A percentile compares a stretch with the other conserved stretches of the same genome.
These are phyloP conservation scores for Xerocomellus amylosporus DNA, from an alignment of 768 basidiomycete genomes.

Conservation along the genomic window DNA sequence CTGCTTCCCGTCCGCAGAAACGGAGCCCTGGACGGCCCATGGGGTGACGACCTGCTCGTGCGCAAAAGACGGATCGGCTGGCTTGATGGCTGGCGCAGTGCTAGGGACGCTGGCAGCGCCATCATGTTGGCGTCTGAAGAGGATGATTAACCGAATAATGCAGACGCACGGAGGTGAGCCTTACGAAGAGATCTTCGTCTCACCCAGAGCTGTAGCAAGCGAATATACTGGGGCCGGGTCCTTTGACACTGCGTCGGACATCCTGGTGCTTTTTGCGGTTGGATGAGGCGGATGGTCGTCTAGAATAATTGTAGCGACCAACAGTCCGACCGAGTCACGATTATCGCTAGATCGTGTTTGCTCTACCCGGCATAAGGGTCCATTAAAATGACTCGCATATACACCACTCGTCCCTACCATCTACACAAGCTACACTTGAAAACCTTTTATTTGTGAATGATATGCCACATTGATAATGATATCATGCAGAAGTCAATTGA, in stretches of 20 bases:
- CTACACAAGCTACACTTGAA: conserved; percentile 1
- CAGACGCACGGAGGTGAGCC: conserved; percentile 7
- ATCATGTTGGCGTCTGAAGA: conserved; percentile 15
- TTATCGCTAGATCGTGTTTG: conserved; percentile 6
- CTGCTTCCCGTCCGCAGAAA: conserved; percentile 85
- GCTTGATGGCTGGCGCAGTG: conserved; percentile 32
- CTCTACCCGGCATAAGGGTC: neutral
- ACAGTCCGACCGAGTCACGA: neutral
- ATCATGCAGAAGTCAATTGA: conserved; percentile 25
- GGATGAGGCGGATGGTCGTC: neutral
- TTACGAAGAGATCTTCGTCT: conserved; percentile 32
- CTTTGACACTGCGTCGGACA: conserved; percentile 26
- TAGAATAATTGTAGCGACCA: neutral
- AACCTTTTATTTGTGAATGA: conserved; percentile 9
- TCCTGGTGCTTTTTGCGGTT: conserved; percentile 1
- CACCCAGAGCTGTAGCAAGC: conserved; percentile 27
- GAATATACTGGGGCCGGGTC: conserved; percentile 25
- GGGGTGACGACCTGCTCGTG: conserved; percentile 88
- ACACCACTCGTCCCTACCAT: neutral
- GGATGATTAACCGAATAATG: neutral
- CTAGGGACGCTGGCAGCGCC: neutral
- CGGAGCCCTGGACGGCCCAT: conserved; percentile 94
- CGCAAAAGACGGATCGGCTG: conserved; percentile 26
- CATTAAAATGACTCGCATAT: neutral
- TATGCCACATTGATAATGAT: conserved; percentile 26